Base-by-base conservation (phyloP, 1,284 basidiomycete genomes). In the Rhodotorula sp. region DNA sequence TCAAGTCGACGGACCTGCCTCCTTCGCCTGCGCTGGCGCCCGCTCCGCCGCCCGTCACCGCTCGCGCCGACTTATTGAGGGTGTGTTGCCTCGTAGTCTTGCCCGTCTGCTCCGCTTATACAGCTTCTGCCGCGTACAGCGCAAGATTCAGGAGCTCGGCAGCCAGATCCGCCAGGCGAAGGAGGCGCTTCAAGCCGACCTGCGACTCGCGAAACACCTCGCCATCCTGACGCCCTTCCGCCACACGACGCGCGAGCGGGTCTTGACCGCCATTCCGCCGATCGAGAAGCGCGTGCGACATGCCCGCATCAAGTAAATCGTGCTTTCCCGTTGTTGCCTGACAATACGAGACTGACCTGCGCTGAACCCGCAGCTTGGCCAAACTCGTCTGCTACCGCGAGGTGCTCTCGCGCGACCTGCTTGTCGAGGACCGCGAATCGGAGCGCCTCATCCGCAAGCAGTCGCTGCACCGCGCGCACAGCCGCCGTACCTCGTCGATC, bases 161-260 rank as follows among this genome's bases (percentile, higher is more conserved):
- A 80, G 82, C 19, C 85, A 84, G 69, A 87, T 92, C 62, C 80
- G 83, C 21, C 80, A 84, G 2, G 83, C 85, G n/a, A 87, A 89
- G 76, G 80, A 84, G 0, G 86, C 87, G 69, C 86, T 97, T n/a
- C 87, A 90, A 60, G 82, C 86, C 19, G 87, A 90, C 75, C 83
- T 94, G 78, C 87, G 90, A 42, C 82, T 90, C 53, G 87, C 90
- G 25, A 88, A 90, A 55, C 95, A 94, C 78, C 85, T 97, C n/a
- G 89, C 89, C 3, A 87, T 91, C 62, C 84, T 97, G 60, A 90
- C 92, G 13, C 93, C 95, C 3, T 95, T 97, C 81, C 91, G 90
- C 78, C 87, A 87, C 64, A 84, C 89, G 9, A 94, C 93, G 3
- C 87, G 92, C 58, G 91, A 92, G 72, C 86, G 89, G 58, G 85